Conservation (phyloP, 2,329 filamentous ascomycete genomes). For the Rasamsonia emersonii region DNA sequence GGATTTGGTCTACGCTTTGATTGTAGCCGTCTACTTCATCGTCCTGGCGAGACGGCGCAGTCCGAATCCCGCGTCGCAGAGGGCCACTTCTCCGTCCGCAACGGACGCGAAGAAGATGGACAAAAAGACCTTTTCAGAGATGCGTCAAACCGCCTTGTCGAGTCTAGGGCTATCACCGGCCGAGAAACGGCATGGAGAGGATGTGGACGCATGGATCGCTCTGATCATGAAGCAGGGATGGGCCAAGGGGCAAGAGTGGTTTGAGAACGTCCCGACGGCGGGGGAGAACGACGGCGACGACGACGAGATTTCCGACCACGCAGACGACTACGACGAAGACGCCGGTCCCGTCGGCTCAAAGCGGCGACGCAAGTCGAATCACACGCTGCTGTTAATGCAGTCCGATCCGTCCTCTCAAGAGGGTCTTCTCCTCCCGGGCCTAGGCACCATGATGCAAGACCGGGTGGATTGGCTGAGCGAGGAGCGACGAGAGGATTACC, state of each 20-base stretch:
- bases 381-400: slow-evolving; percentile 6
- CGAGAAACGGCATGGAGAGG: slow-evolving; percentile 32
- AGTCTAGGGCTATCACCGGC: slow-evolving; percentile 33
- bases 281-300: slow-evolving; percentile 27
- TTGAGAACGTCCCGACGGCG: slow-evolving; percentile 45
- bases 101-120: slow-evolving; percentile 23
- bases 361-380: slow-evolving; percentile 19
- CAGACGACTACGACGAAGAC: slow-evolving; percentile 27
- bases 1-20: slow-evolving; percentile 28
- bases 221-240: slow-evolving; percentile 43
- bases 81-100: slow-evolving; percentile 3
- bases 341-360: slow-evolving; percentile 20
- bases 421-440: slow-evolving; percentile 36
- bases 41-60: slow-evolving; percentile 43
- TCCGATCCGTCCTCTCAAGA: slow-evolving; percentile 16
- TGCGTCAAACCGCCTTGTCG: slow-evolving; percentile 30
- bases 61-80: slow-evolving; percentile 8
- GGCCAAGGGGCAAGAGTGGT: slow-evolving; percentile 58
- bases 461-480: slow-evolving; percentile 40
- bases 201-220: slow-evolving; percentile 55
- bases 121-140: slow-evolving; percentile 33
- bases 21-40: slow-evolving; percentile 37
- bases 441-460: slow-evolving; percentile 45
- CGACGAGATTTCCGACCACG: slow-evolving; percentile 23
- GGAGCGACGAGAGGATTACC: slow-evolving; percentile 33